Conservation (phyloP, 129 eudicot species). For the Cynara cardunculus region DNA sequence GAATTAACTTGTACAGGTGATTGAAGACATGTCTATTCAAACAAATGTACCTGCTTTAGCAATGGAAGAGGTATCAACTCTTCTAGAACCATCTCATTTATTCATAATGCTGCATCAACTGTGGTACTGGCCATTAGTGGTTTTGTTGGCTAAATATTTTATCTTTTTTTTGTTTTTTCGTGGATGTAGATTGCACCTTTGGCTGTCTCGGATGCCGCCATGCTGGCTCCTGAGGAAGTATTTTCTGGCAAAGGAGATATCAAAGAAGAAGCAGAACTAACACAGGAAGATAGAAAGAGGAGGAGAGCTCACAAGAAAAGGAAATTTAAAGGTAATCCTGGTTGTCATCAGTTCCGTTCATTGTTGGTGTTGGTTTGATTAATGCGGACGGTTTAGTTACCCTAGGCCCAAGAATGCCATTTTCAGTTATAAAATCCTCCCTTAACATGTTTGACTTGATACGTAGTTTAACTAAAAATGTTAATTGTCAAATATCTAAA, state of each 20-base stretch:
- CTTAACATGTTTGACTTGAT: not conserved
- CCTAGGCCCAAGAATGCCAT: not conserved
- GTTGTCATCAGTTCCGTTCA: not conserved
- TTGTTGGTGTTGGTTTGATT: not conserved
- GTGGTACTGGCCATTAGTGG: not conserved
- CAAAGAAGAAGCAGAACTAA: slow-evolving; percentile 87
- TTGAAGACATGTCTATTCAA: slow-evolving; percentile 92
- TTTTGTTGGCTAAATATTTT: not conserved
- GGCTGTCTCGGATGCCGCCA: slow-evolving; percentile 94
- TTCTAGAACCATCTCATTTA: not conserved
- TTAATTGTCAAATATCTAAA: no score
- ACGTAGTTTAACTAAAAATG: not conserved
- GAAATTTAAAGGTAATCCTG: slow-evolving; percentile 63
- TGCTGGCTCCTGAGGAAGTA: slow-evolving; percentile 99
- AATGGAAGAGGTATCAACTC: slow-evolving; percentile 87
- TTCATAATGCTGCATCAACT: not conserved
- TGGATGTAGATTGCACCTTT: slow-evolving; percentile 76
- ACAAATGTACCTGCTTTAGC: slow-evolving; percentile 89
- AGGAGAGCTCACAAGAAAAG: slow-evolving; percentile 89
- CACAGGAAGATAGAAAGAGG: slow-evolving; percentile 84
- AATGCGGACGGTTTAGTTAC: not conserved
- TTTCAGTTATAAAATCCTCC: not conserved
- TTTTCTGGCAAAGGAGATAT: slow-evolving; percentile 87
- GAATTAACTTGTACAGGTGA: slow-evolving; percentile 41
- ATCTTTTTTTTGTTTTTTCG: not conserved